Base-by-base conservation (phyloP, 2,329 filamentous ascomycete genomes). In the Colletotrichum navitas region DNA sequence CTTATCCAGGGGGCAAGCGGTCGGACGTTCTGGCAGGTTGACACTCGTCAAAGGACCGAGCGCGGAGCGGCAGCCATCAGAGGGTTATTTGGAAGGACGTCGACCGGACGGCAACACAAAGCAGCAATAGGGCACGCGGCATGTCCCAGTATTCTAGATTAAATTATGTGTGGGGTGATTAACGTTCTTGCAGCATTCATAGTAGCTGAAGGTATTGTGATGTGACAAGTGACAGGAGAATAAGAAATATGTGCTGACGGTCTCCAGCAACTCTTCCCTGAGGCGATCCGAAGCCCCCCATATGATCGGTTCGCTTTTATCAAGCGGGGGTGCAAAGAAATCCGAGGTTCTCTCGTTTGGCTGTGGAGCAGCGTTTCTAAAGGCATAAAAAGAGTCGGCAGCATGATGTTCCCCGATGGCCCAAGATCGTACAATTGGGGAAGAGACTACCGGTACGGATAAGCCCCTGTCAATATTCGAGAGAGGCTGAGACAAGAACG, bases 31-130 rank as follows among this genome's bases (percentile, higher is more conserved):
- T 49, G 29, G 59, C 47, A 43, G 54, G 29, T 18, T 63, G 59
- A 63, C 65, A 63, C 58, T 71, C 63, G 65, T 68, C 64, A 55
- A 54, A 60, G 65, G 59, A 59, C 65, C 54, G 59, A 68, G 68
- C 64, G 68, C 58, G 47, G 24, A 26, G 12, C 16, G 8, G 66
- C n/a, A 34, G 21, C 18, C 54, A 34, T 12, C 43, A 61, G 51
- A 36, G 43, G 52, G 26, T 39, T 34, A 43, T 68, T 54, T 59
- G 18, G 26, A 63, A 41, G 52, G 21, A 58, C 21, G 26, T 18
- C 54, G 59, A 52, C 64, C 59, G 69, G 32, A 56, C 54, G 65
- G 65, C 49, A 34, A 21, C 8, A 43, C 11, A 49, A 63, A 69
- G 67, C 24, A 59, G 64, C 10, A 2, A 34, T 26, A 7, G 34